phyloP scores from a whole-genome alignment of 139 green algal genomes.

The Coelastrella sp. region DNA sequence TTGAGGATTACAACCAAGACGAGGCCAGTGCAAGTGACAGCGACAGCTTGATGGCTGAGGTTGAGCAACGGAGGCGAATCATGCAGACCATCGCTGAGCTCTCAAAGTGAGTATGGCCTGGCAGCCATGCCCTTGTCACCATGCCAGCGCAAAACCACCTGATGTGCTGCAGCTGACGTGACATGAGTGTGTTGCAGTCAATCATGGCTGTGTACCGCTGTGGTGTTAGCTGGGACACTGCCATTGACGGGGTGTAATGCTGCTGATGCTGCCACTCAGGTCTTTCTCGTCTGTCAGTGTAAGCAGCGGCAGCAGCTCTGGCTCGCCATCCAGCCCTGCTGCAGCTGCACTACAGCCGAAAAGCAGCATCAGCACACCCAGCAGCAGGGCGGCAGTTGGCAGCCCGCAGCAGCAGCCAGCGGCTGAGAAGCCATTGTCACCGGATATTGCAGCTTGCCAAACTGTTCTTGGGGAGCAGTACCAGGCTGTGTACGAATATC shows the following conservation, averaged over 20 bases:
- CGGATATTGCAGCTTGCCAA: not conserved
- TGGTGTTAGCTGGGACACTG: not conserved
- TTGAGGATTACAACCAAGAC: not conserved
- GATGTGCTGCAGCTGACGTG: not conserved
- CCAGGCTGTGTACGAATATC: slow-evolving; percentile 6
- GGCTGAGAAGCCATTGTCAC: not conserved
- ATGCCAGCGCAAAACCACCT: too few species aligned
- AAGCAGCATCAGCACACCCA: not conserved
- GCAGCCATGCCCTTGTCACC: too few species aligned
- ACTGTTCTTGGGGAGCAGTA: not conserved
- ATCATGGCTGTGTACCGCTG: too few species aligned
- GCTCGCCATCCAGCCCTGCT: not conserved
- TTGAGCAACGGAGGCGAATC: slow-evolving; percentile 15
- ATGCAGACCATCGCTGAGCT: slow-evolving; percentile 23
- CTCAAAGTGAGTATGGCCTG: not conserved
- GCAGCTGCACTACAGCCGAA: not conserved
- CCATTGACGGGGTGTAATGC: not conserved
- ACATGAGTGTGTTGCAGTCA: not conserved
- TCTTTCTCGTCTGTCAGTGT: slow-evolving; percentile 16
- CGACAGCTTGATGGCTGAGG: not conserved
- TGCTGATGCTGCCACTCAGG: not conserved
- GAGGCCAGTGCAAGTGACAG: not conserved
- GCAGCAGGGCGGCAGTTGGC: not conserved
- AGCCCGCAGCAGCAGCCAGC: not conserved
- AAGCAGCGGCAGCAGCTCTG: not conserved